These are phyloP conservation scores for Umbilicus rupestris DNA, from an alignment of 164 flowering plant genomes.

Conservation along the genomic window DNA sequence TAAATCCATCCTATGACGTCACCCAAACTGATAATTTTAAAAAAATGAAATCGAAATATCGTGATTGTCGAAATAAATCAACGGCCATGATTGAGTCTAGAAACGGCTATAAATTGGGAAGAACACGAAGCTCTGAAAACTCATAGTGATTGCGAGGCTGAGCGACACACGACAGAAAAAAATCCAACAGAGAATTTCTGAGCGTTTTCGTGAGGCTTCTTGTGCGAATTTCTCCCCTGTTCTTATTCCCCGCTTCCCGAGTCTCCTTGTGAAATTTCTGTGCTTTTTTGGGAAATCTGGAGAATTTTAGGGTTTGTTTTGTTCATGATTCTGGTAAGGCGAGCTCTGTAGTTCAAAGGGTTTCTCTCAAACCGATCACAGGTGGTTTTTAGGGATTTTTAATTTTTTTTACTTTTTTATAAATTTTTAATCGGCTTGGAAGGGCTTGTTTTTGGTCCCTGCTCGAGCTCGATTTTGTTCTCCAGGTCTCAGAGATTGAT, in stretches of 20 bases:
- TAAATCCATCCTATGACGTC: conserved; percentile 10
- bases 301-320: not conserved
- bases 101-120: not conserved
- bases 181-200: not conserved
- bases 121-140: not conserved
- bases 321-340: too few species aligned
- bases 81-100: not conserved
- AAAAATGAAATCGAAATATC: not conserved
- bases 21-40: not conserved
- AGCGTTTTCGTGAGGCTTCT: not conserved
- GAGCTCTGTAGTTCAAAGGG: too few species aligned
- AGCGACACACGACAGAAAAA: conserved; percentile 5
- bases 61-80: not conserved
- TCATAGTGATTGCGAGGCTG: conserved; percentile 11
- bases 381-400: too few species aligned
- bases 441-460: conserved; percentile 61
- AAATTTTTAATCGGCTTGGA: conserved; percentile 18
- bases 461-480: conserved; percentile 18
- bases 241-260: conserved; percentile 20
- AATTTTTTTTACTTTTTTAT: conserved; percentile 33
- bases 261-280: too few species aligned
- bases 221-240: too few species aligned
- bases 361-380: too few species aligned
- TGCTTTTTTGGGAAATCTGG: too few species aligned
- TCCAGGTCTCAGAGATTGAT: conserved; percentile 20